Base-by-base conservation (phyloP, 2,329 filamentous ascomycete species). In the Botrytis medusae region DNA sequence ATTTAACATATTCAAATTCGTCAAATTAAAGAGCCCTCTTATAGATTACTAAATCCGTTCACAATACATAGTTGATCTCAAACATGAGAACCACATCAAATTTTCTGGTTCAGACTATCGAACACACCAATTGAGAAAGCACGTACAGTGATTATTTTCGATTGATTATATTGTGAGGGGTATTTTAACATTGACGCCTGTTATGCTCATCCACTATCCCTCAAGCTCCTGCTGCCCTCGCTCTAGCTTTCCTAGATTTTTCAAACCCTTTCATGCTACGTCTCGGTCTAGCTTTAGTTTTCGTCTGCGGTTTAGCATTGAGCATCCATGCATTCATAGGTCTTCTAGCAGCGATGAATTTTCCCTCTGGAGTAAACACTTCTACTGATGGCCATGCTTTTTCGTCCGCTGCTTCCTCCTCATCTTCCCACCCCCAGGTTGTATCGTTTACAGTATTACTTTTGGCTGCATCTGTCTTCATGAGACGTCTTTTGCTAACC, bases 341-440 rank as follows among this genome's bases (percentile, higher is more conserved):
- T 76, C 81, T 81, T 51, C 93, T 86, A 16, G 84, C 83, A 1
- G 87, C 91, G 44, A 98, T 85, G 77, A 92, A 96, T 78, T 89
- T 90, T n/a, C 96, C 96, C 73, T 94, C 87, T 0, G 96, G 96
- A 42, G 88, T 92, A 79, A 92, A 98, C 0, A 98, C 89, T 77
- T 98, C 95, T 10, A 99, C 87, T 16, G 90, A 85, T 0, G 94
- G 94, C 85, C 89, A 90, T 34, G 84, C 82, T 0, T 81, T 81
- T 77, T 81, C 80, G 6, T 64, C 59, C 48, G 65, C 63, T 46
- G 72, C 48, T 34, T 71, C 69, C 14, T 60, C 46, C 34, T 51
- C 40, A 57, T 57, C 54, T 25, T 63, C 60, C 25, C 57, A 54
- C 14, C 40, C 34, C 68, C 48, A 46, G 29, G 46, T 54, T n/a